Conservation (phyloP, 225 moss, liverwort and hornwort genomes). For the Straminergon stramineum region DNA sequence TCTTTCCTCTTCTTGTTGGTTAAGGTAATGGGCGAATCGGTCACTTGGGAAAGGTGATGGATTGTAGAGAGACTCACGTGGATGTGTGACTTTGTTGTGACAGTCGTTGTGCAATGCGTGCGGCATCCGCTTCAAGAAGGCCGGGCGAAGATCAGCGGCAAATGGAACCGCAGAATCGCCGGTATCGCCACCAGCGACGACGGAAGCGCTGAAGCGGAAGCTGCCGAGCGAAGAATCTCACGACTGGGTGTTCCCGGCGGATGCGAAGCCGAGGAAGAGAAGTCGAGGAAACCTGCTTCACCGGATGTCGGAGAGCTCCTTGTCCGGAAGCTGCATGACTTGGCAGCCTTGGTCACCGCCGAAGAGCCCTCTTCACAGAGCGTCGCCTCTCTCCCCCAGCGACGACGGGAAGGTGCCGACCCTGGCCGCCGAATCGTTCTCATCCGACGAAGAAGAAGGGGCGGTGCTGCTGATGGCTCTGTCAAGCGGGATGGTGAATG, state of each 20-base stretch:
- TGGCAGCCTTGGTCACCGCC: constrained; percentile 35
- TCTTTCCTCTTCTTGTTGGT: not conserved
- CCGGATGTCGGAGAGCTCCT: constrained; percentile 11
- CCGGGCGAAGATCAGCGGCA: constrained; percentile 33
- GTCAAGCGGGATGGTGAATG: constrained; percentile 28
- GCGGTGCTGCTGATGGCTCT: constrained; percentile 50
- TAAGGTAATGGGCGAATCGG: not conserved
- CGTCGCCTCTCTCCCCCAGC: not conserved
- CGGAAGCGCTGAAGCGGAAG: constrained; percentile 24
- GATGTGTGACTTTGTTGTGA: not conserved
- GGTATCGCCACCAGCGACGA: not conserved
- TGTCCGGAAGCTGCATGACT: constrained; percentile 44
- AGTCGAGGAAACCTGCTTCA: constrained; percentile 1
- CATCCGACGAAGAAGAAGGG: constrained; percentile 40
- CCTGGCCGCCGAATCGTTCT: constrained; percentile 10
- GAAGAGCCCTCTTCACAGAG: not conserved
- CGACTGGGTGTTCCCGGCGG: constrained; percentile 19
- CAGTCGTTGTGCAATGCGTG: constrained; percentile 68
- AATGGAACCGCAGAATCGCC: constrained; percentile 18
- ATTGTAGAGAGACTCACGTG: not conserved
- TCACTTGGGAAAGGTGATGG: not conserved
- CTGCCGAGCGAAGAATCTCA: constrained; percentile 9
- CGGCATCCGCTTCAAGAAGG: constrained; percentile 68
- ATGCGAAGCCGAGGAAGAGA: constrained; percentile 16
- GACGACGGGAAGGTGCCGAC: not conserved